phyloP scores from a whole-genome alignment of 768 basidiomycete genomes.

The Phanerodontia chrysosporium region DNA sequence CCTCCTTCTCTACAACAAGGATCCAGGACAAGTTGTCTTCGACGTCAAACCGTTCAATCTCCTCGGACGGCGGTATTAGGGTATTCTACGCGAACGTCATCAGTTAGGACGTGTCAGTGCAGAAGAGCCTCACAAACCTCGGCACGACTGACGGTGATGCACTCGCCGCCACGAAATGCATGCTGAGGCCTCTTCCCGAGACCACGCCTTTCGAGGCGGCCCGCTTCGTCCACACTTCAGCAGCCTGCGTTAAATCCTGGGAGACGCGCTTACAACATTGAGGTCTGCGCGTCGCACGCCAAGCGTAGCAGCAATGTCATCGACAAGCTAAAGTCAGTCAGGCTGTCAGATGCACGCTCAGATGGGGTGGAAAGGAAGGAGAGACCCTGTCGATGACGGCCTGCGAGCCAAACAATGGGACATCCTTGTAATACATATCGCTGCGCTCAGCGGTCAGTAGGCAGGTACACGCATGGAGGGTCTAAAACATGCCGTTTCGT shows the following conservation, averaged over 20 bases:
- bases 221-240: slow-evolving; percentile 43
- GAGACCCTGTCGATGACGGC: slow-evolving; percentile 71
- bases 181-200: slow-evolving; percentile 57
- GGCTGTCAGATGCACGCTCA: neutral
- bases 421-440: slow-evolving; percentile 87
- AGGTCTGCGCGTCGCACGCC: slow-evolving; percentile 68
- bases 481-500: slow-evolving; percentile 18
- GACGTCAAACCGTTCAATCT: slow-evolving; percentile 59
- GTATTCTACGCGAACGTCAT: slow-evolving; percentile 44
- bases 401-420: slow-evolving; percentile 73
- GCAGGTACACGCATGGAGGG: neutral
- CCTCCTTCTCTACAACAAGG: slow-evolving; percentile 93
- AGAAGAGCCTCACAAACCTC: slow-evolving; percentile 41
- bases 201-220: slow-evolving; percentile 89
- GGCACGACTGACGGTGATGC: slow-evolving; percentile 45
- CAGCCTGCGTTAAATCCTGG: neutral
- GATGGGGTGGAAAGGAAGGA: slow-evolving; percentile 4
- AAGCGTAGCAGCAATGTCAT: slow-evolving; percentile 86
- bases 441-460: slow-evolving; percentile 32
- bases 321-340: slow-evolving; percentile 59
- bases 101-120: neutral
- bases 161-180: slow-evolving; percentile 56
- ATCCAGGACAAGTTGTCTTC: slow-evolving; percentile 65
- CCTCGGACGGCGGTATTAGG: slow-evolving; percentile 74
- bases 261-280: slow-evolving; percentile 56